These are phyloP conservation scores for Vitellaria paradoxa DNA, from an alignment of 179 eudicot species.

Conservation along the genomic window DNA sequence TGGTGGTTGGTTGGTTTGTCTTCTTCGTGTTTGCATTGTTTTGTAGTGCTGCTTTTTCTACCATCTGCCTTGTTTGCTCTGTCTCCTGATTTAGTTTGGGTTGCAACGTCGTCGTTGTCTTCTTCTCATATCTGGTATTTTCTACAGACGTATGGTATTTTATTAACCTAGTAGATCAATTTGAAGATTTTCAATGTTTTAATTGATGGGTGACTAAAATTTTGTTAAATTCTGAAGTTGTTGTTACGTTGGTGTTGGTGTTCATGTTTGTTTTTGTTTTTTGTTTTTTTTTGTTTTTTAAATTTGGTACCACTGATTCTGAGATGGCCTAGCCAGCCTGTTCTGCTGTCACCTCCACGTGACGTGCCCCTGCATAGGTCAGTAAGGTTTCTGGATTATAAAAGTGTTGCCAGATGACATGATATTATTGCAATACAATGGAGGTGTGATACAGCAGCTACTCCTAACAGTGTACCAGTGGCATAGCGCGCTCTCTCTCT, in stretches of 20 bases:
- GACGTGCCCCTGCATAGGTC: no score
- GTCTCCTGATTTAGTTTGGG: conserved; percentile 25
- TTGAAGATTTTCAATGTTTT: conserved; percentile 19
- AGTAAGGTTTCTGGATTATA: no score
- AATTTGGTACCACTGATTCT: no score
- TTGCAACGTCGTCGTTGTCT: conserved; percentile 11
- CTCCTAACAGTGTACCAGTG: no score
- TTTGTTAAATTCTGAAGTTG: conserved; percentile 11
- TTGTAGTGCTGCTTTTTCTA: neutral
- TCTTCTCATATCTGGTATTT: conserved; percentile 13
- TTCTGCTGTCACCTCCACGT: no score
- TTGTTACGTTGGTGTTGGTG: neutral
- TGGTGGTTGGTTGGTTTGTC: conserved; percentile 22
- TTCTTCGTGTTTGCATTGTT: conserved; percentile 15
- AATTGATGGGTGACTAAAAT: conserved; percentile 12
- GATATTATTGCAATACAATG: no score
- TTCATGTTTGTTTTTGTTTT: neutral
- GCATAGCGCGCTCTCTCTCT: no score
- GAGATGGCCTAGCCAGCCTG: no score
- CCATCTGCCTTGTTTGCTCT: conserved; percentile 9
- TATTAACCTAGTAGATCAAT: conserved; percentile 26
- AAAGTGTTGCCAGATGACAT: no score
- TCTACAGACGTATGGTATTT: conserved; percentile 3
- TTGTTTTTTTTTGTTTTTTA: neutral
- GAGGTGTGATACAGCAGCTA: no score